Evolutionary conservation across 768 basidiomycete genomes (phyloP), one percentile per base, ranked within the genome.

Genomic region (Termitomyces sp.): DNA sequence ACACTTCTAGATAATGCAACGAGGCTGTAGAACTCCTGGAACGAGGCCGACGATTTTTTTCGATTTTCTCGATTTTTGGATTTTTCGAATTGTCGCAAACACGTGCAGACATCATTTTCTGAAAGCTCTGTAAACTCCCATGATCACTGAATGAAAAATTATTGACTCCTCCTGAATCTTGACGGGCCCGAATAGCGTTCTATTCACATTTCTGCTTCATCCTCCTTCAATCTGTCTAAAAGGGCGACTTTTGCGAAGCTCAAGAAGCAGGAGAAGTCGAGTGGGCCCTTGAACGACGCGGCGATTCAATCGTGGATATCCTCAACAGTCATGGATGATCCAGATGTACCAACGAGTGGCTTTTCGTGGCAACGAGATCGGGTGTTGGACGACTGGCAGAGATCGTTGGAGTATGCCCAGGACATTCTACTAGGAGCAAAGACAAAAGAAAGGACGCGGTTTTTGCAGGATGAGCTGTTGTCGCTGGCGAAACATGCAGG

Each of bases 261-360:
- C 67, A 80, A 77, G 68, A 70, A 76, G 61, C 79, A 76, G 65
- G 79, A 82, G 69, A 71, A 69, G 64, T 67, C 67, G 56, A 59
- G 65, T 48, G 69, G 67, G 45, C 64, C 67, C 49, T 76, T 80
- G 73, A 76, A 73, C 68, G 79, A 76, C 67, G 72, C 80, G 46
- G 84, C 84, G 65, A 86, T 89, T 65, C 76, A 81, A 65, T 81
- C 82, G 32, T 90, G 88, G 87, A 74, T 86, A 54, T 78, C 81
- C 37, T 76, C 78, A n/a, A 76, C 84, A 26, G 63, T 60, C 30
- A 67, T 66, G 36, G 70, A 70, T 49, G 64, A 68, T 46, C 63
- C 59, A 46, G 69, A 72, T 74, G 75, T 36, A 72, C 73, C 53
- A 60, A 64, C 68, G 43, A 66, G 62, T 51, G 56, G 54, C 10